These are phyloP conservation scores for Botrytis byssoidea DNA, from an alignment of 2,329 filamentous ascomycete species.

Conservation along the genomic window DNA sequence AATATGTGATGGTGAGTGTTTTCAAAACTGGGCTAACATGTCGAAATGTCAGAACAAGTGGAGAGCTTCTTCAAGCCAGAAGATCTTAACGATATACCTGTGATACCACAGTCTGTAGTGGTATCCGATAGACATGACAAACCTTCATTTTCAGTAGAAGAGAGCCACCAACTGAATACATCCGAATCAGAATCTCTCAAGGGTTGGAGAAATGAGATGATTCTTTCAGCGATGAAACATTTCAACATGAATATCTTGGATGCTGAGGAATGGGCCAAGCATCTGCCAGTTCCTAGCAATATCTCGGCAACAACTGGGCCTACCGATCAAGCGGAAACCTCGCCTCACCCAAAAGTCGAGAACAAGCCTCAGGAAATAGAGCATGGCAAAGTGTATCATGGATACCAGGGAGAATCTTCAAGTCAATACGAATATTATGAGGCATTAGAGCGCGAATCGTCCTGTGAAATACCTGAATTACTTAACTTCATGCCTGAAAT, in stretches of 20 bases:
- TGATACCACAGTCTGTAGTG: background rate
- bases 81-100: background rate
- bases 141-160: background rate
- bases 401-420: too few relatives aligned
- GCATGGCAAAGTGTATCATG: background rate
- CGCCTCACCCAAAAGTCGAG: background rate
- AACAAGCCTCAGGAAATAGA: background rate
- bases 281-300: background rate
- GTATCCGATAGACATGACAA: background rate
- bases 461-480: too few relatives aligned
- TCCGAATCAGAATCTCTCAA: background rate
- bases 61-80: background rate
- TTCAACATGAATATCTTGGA: constrained; percentile 13
- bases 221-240: constrained; percentile 15
- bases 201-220: constrained; percentile 21
- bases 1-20: background rate
- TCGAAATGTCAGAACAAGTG: background rate
- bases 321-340: background rate
- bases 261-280: constrained; percentile 14
- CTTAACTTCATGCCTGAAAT: too few relatives aligned
- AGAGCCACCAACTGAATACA: background rate
- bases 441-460: too few relatives aligned
- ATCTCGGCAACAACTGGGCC: background rate
- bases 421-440: too few relatives aligned
- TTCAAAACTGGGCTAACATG: background rate